A percentile compares a stretch with the other conserved stretches of the same genome.
These are phyloP conservation scores for Parietichytrium sp. DNA, from an alignment of 108 stramenopile species.

Conservation along the genomic window DNA sequence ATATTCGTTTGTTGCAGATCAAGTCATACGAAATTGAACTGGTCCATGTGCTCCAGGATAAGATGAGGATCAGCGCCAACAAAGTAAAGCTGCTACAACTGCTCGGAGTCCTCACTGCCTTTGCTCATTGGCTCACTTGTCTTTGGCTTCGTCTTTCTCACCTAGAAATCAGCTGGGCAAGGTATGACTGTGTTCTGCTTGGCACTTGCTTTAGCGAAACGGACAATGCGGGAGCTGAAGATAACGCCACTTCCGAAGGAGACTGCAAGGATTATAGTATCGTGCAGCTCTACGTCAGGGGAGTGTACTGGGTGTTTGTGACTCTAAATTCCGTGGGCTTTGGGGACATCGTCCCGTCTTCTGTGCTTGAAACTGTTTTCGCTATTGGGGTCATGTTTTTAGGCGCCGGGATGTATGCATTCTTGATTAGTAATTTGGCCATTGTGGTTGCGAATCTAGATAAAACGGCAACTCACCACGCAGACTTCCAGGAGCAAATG, in stretches of 20 bases:
- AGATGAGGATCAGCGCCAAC: background rate
- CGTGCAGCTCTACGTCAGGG: background rate
- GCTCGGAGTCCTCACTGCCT: background rate
- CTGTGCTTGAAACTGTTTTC: background rate
- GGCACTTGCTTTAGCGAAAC: background rate
- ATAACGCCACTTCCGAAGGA: background rate
- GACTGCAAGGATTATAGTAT: background rate
- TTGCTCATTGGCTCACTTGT: conserved; percentile 25
- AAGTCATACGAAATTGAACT: background rate
- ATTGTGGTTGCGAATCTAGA: conserved; percentile 20
- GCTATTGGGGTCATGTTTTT: conserved; percentile 1
- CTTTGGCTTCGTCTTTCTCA: background rate
- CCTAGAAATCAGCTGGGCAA: background rate
- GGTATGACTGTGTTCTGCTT: background rate
- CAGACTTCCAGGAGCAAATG: background rate
- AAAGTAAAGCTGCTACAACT: background rate
- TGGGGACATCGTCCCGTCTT: background rate
- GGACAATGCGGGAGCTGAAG: too few species aligned
- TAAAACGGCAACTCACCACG: background rate
- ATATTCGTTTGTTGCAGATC: background rate
- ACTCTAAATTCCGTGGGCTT: conserved; percentile 25
- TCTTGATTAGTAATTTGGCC: background rate
- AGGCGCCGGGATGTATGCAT: conserved; percentile 16
- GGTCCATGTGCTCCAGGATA: background rate
- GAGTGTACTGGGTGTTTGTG: conserved; percentile 6